Evolutionary conservation across 768 basidiomycete species (phyloP), one percentile per base, ranked within the genome.

Genomic region (Termitomyces sp.): DNA sequence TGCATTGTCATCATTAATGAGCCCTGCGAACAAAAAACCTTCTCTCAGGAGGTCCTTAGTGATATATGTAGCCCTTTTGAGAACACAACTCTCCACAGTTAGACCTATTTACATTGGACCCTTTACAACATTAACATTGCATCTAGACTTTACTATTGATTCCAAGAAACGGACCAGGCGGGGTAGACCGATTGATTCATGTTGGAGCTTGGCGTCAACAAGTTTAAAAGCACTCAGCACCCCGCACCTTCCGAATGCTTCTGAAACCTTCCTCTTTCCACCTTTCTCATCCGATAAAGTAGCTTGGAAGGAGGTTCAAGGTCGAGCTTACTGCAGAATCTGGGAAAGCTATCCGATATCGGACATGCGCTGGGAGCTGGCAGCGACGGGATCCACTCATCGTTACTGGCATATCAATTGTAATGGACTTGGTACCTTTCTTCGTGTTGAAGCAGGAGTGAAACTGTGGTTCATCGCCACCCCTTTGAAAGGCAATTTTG

Each of bases 391-490:
- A 4, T 50, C 50, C 28, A 50, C 51, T 4, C 39, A 24, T 12
- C 54, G 52, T 29, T 22, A 33, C 20, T 39, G 36, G 20, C 59
- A 60, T 29, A 24, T 45, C 9, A 33, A 57, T 24, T 12, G n/a
- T 3, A 51, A 51, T 9, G 56, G 56, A 6, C 36, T 54, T 9
- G 16, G 31, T 7, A 61, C 52, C 8, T 57, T 24, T 18, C 13
- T 57, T 24, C 3, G 18, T 4, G n/a, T 48, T 8, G 20, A 54
- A 36, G 20, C 56, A n/a, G 52, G 56, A 20, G 26, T 22, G 4
- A 61, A 57, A n/a, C 16, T 50, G 3, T 54, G 53, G 60, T 36
- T 54, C 15, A 52, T 60, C 13, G 45, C 24, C n/a, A 46, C 20
- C 6, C 59, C 59, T 3, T 49, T 48, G 29, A 31, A 41, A 10